Percentiles rank a stretch among this genome's conserved stretches.
Evolutionary conservation across 345 rosid species (phyloP).

Genomic region (Cardamine occulta): DNA sequence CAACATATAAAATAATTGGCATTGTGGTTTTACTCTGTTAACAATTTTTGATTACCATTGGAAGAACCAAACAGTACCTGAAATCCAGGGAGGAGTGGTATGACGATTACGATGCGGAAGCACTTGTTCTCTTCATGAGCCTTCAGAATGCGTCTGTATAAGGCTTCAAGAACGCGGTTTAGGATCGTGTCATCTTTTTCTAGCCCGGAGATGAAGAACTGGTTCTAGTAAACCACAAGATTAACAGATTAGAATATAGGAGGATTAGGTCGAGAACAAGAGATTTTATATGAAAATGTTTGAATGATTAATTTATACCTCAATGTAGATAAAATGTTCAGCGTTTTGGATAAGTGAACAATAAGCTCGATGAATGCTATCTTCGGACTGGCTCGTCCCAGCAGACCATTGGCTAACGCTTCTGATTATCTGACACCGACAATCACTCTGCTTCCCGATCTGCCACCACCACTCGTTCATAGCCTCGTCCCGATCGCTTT

Average conservation of each 20-base stretch:
- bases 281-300: constrained; percentile 3
- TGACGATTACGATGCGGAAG: constrained; percentile 74
- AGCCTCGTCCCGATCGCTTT: constrained; percentile 31
- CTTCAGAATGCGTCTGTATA: constrained; percentile 68
- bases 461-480: constrained; percentile 51
- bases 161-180: constrained; percentile 74
- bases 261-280: neutral
- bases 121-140: constrained; percentile 72
- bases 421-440: constrained; percentile 88
- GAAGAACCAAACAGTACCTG: constrained; percentile 54
- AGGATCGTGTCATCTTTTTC: constrained; percentile 73
- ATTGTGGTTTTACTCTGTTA: neutral
- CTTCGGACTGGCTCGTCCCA: constrained; percentile 85
- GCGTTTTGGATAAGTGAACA: constrained; percentile 82
- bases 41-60: neutral
- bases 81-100: constrained; percentile 94
- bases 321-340: constrained; percentile 85
- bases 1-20: neutral
- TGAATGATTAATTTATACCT: constrained; percentile 52
- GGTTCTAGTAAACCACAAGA: constrained; percentile 63
- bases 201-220: constrained; percentile 90
- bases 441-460: constrained; percentile 57
- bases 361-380: constrained; percentile 85
- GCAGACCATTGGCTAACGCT: constrained; percentile 96
- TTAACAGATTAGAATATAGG: neutral